Base-by-base conservation (phyloP, 345 rosid species). In the Camelina hispida region DNA sequence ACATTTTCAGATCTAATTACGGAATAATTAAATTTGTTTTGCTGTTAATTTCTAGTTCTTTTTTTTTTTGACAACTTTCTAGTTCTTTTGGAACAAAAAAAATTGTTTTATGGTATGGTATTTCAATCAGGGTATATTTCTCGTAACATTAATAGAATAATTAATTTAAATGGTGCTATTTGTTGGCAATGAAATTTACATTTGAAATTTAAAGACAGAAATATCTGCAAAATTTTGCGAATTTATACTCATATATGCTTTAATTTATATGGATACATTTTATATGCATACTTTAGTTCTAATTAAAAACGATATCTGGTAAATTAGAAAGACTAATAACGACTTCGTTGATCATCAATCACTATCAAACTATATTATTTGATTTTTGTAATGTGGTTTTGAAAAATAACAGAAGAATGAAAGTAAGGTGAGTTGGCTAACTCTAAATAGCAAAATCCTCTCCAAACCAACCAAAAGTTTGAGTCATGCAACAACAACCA, bases 401-500 rank as follows among this genome's bases (percentile, higher is more conserved):
- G 20, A 11, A 61, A 28, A 30, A 37, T 66, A 74, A 74, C 73
- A 51, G 60, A 75, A 74, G 48, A 50, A 37, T 8, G 5, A 61
- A 40, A n/a, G 16, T 43, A 62, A 53, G 68, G 34, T 76, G 79
- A 54, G 71, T 14, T 76, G 75, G 66, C 44, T 22, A 62, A 44
- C 57, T 63, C 60, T 22, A 80, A 80, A 76, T 74, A 70, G 66
- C 69, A 75, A 54, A 44, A 37, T 35, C 59, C 43, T 59, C 48
- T 35, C 32, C 18, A 61, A 66, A 28, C 74, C 74, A 76, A 76
- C 66, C 74, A 75, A 80, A 64, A 56, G 40, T 52, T 68, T 22
- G 52, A 35, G 64, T 53, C 43, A 71, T 54, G 69, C 79, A 72
- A 81, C 75, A 68, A 53, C 54, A 55, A 76, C 75, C 75, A 76